These are phyloP conservation scores for Termitomyces bulborhizus DNA, from an alignment of 768 basidiomycete species.

Conservation along the genomic window DNA sequence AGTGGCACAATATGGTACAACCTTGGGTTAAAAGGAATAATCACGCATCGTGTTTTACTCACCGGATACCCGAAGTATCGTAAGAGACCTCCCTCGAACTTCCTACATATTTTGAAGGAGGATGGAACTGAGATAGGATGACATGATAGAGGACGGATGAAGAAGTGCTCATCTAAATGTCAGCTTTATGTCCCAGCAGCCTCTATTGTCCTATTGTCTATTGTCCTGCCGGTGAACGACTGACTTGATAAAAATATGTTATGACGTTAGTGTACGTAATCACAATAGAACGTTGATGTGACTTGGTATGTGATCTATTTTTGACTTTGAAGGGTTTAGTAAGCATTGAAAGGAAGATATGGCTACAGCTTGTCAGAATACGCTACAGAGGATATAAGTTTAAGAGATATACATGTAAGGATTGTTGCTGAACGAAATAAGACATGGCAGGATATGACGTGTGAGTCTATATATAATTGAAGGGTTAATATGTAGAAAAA, in stretches of 20 bases:
- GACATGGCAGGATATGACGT: conserved; percentile 1
- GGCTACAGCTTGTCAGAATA: conserved; percentile 3
- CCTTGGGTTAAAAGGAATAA: background rate
- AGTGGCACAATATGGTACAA: background rate
- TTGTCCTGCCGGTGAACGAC: background rate
- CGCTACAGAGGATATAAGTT: conserved; percentile 4
- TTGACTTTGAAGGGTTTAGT: background rate
- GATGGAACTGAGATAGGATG: background rate
- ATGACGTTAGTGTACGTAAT: conserved; percentile 14
- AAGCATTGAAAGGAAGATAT: background rate
- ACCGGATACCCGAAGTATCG: background rate
- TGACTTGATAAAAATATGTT: background rate
- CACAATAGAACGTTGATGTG: conserved; percentile 21
- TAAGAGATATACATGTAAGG: background rate
- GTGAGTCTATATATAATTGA: background rate
- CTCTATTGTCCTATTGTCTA: conserved; percentile 27
- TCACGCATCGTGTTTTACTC: background rate
- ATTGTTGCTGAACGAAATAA: background rate
- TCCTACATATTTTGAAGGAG: background rate
- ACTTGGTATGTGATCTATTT: too few species aligned
- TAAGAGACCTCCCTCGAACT: background rate
- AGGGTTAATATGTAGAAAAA: background rate
- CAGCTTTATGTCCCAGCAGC: conserved; percentile 17
- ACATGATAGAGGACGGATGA: conserved; percentile 13
- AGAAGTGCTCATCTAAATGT: background rate